Base-by-base conservation (phyloP, 306 rosid species). In the Vigna nakashimae region DNA sequence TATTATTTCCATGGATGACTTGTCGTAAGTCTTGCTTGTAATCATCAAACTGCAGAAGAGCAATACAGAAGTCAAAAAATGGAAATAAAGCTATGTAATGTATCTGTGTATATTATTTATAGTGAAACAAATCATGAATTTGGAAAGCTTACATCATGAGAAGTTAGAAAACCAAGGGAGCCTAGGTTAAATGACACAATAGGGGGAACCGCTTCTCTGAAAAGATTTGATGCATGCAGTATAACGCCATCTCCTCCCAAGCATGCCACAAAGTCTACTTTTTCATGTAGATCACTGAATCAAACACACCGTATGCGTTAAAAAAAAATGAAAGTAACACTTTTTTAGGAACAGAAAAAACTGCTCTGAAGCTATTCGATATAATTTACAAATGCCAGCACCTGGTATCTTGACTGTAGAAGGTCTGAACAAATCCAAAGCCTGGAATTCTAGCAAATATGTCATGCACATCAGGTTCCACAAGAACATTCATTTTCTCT, bases 241-340 rank as follows among this genome's bases (percentile, higher is more conserved):
- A 95, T 95, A 69, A 95, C 99, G 50, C 99, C 99, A 76, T 95
- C 98, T 79, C 99, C 99, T 2, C 99, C 99, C 86, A 95, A 89
- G 81, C 99, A 95, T 67, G 98, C 92, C 70, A 95, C 99, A 85
- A 95, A 95, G 87, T 95, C 99, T 81, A 95, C 98, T 81, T 91
- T 85, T 87, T 95, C 99, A 53, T 95, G 99, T 60, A 95, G 90
- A 82, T 91, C 96, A 76, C 99, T 95, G 86, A 59, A 74, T 74
- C 50, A 81, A 55, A 82, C 77, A 57, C 73, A 85, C 67, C 53
- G 65, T 76, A 79, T 36, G 71, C 64, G 83, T 74, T 52, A 73
- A 84, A 69, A 36, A 80, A 57, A 38, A 81, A 65, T 71, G 71
- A 75, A 77, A 78, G 45, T 50, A 59, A 10, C 40, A 75, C 58